A percentile compares a stretch with the other conserved stretches of the same genome.
These are phyloP conservation scores for Epichloe bromicola DNA, from an alignment of 2,329 filamentous ascomycete species.

Conservation along the genomic window DNA sequence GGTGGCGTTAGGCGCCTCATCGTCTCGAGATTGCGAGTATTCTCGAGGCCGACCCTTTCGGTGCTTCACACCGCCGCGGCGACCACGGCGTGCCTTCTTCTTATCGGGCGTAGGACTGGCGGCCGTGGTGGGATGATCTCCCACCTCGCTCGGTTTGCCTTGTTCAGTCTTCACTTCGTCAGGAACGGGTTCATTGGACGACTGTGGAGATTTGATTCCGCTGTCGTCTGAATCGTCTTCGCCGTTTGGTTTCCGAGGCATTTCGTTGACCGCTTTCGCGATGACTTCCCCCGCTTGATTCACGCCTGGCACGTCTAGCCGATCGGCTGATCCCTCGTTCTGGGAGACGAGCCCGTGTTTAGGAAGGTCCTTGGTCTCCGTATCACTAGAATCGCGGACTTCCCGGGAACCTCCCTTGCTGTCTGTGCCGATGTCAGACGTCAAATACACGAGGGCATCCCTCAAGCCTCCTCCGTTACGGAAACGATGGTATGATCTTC, in stretches of 20 bases:
- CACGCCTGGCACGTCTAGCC: not conserved
- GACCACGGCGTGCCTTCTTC: conserved; percentile 56
- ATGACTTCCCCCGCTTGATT: not conserved
- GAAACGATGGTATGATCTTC: conserved; percentile 24
- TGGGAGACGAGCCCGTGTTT: not conserved
- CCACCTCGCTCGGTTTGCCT: not conserved
- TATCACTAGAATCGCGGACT: not conserved
- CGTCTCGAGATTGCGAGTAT: conserved; percentile 34
- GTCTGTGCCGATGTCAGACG: not conserved
- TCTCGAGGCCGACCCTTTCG: conserved; percentile 45
- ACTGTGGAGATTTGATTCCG: not conserved
- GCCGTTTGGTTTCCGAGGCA: not conserved
- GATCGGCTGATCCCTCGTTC: not conserved
- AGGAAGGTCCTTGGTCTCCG: not conserved
- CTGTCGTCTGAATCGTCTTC: not conserved
- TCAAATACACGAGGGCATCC: conserved; percentile 12
- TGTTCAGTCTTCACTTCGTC: not conserved
- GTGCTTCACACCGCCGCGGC: conserved; percentile 58
- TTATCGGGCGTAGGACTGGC: conserved; percentile 27
- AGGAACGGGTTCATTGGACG: not conserved
- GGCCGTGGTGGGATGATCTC: not conserved
- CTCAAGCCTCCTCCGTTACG: conserved; percentile 18
- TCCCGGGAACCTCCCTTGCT: not conserved
- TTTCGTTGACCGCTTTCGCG: not conserved
- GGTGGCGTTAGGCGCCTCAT: conserved; percentile 29